Percentiles rank a stretch among this genome's conserved stretches.
These are phyloP conservation scores for Trematosphaeria pertusa DNA, from an alignment of 2,329 filamentous ascomycete genomes.

Conservation along the genomic window DNA sequence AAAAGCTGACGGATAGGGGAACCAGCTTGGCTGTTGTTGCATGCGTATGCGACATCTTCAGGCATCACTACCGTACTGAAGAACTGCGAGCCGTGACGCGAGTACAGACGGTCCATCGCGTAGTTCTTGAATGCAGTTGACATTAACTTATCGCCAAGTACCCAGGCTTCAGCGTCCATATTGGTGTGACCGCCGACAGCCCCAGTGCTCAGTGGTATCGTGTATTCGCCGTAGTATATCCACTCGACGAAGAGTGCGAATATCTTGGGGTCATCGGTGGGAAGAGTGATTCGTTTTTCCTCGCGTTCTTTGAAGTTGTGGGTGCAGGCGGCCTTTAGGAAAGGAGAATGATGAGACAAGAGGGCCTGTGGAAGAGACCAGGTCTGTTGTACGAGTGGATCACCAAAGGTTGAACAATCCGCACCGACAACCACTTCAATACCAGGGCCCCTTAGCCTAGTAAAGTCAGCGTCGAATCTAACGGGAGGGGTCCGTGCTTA, in stretches of 20 bases:
- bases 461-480: neutral
- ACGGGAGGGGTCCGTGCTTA: neutral
- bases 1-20: conserved; percentile 14
- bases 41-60: conserved; percentile 5
- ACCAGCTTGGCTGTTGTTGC: conserved; percentile 3
- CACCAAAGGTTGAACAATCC: neutral
- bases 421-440: conserved; percentile 14
- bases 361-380: conserved; percentile 16
- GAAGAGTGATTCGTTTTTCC: conserved; percentile 7
- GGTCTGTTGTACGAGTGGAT: neutral
- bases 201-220: neutral
- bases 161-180: conserved; percentile 12
- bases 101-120: conserved; percentile 13
- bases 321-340: conserved; percentile 10
- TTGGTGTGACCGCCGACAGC: neutral
- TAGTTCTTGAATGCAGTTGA: conserved; percentile 15
- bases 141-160: conserved; percentile 15
- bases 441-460: conserved; percentile 4
- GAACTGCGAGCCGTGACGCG: neutral
- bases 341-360: conserved; percentile 9
- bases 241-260: conserved; percentile 18
- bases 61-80: neutral
- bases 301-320: conserved; percentile 9
- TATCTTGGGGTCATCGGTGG: conserved; percentile 8
- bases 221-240: conserved; percentile 14